Base-by-base conservation (phyloP, 2,329 filamentous ascomycete species). In the Paradendryphiella salina region DNA sequence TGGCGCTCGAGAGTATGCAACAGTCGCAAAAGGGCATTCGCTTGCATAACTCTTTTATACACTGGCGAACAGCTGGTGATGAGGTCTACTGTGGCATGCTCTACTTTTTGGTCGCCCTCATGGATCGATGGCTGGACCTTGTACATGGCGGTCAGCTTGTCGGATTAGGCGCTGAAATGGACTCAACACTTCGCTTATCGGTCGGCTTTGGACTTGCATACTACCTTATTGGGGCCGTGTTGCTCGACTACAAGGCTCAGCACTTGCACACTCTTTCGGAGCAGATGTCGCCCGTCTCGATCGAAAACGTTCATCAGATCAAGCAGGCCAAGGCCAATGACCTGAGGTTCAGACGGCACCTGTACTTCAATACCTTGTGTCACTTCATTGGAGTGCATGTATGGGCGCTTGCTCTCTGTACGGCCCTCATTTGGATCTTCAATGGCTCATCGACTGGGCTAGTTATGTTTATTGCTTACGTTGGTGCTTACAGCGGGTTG, bases 141-240 rank as follows among this genome's bases (percentile, higher is more conserved):
- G 63, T 82, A 11, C 75, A 75, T 46, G 79, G 79, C 13, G 71
- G 70, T 14, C 64, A 72, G 14, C 52, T 76, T 0, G 57, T 77
- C 13, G 77, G 77, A 9, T 65, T 66, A 2, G 56, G 66, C 26
- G 2, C 28, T 14, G 28, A 37, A 13, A 31, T 23, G 10, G 73
- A 72, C 33, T 67, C 73, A 10, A 64, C 72, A 1, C 72, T 74
- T 46, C 74, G 78, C 9, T 69, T 79, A 51, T 74, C 78, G 29
- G 75, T 82, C 17, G 81, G 81, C 1, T 82, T 83, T 54, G 78
- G 79, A n/a, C 70, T 84, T 28, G 79, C 79, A 0, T 84, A 83
- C 63, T 84, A 83, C 56, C 71, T 83, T 14, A 75, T 83, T 18
- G 80, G 81, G 20, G 81, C 81, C 10, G 79, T 83, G 1, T 70